Conservation (phyloP, 2,329 filamentous ascomycete species). For the Neoarthrinium moseri region DNA sequence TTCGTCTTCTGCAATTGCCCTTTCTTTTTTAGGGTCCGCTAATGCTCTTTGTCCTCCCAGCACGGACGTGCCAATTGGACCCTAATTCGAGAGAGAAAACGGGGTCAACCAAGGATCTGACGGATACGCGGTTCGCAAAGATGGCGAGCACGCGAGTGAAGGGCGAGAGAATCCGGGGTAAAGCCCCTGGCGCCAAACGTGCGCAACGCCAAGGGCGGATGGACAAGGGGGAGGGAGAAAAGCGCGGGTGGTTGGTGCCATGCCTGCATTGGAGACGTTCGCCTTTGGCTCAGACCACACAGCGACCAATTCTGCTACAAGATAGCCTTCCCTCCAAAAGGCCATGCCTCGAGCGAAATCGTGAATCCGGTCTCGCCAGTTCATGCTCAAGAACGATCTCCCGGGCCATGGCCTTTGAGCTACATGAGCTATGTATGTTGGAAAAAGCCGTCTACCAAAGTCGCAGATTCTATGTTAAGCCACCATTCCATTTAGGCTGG, state of each 20-base stretch:
- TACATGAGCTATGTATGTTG: too few species aligned
- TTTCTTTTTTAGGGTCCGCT: too few species aligned
- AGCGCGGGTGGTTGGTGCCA: not conserved
- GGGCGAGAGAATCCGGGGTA: conserved; percentile 7
- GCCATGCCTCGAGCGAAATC: too few species aligned
- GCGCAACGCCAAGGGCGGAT: not conserved
- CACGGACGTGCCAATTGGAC: conserved; percentile 1
- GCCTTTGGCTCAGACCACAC: too few species aligned
- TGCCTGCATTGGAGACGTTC: too few species aligned
- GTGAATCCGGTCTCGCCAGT: not conserved
- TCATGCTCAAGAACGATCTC: too few species aligned
- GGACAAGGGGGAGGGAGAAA: not conserved
- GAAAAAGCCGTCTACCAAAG: too few species aligned
- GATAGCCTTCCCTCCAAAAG: not conserved
- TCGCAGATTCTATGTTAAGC: conserved; percentile 3
- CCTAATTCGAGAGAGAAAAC: not conserved
- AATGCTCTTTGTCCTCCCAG: not conserved
- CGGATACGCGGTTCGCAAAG: conserved; percentile 5
- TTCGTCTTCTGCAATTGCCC: too few species aligned
- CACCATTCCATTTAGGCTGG: conserved; percentile 26
- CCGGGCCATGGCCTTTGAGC: too few species aligned
- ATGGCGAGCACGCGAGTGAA: conserved; percentile 2
- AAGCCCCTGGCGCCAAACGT: conserved; percentile 1
- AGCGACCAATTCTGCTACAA: too few species aligned
- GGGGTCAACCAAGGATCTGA: not conserved